Evolutionary conservation across 1,139 yeast genomes (phyloP), one percentile per base, ranked within the genome.

Genomic region (Saccharomyces hybrid): DNA sequence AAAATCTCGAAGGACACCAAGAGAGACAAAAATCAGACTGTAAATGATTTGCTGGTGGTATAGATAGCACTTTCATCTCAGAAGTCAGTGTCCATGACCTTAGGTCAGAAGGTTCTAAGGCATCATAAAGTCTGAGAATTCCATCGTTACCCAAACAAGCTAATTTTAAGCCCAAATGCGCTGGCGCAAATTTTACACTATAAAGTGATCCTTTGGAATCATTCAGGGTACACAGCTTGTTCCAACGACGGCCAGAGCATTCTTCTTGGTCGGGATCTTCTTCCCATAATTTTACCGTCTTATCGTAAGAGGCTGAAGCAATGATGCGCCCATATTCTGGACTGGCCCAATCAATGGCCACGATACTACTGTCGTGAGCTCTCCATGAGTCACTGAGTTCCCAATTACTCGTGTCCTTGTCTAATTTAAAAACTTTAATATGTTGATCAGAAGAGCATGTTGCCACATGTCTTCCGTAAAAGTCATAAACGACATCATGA

Each of bases 81-180:
- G 84, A 77, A 5, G 89, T 80, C 46, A 87, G 70, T 1, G 86
- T 80, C 99, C 99, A 93, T 55, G 80, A 81, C 48, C 87, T 77
- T 63, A 91, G 74, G 67, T 89, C 93, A 31, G 90, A 81, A 0
- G 98, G 97, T 61, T 91, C 97, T 53, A 88, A 68, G 1, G 95
- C 89, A 67, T 90, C 97, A 68, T 93, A 93, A 11, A 93, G 79
- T 56, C 98, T 75, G 56, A 93, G 76, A 4, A 84, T 81, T 2
- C 97, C 97, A 68, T 93, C 99, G 55, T 90, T 81, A 4, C 97
- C 97, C 56, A 93, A 85, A 38, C 95, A 82, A 5, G 96, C 97
- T 42, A 91, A 71, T 63, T 88, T 83, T 54, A 93, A 75, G 0
- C 97, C 97, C 51, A 86, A 70, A 67, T 88, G 95, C 41, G 84